phyloP scores from a whole-genome alignment of 225 moss, liverwort and hornwort genomes.

The Bryoerythrophyllum caledonicum region DNA sequence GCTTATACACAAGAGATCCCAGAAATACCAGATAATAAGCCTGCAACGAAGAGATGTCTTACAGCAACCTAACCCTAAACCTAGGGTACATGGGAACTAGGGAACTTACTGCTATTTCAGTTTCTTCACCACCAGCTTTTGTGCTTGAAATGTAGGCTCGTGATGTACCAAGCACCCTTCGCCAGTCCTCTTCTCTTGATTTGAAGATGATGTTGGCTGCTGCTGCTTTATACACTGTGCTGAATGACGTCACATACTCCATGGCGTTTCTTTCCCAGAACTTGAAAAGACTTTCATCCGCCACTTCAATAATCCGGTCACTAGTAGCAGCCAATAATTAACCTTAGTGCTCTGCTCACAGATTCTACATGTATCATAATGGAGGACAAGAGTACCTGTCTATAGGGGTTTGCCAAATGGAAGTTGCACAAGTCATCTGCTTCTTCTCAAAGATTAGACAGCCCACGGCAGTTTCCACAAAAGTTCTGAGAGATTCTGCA shows the following conservation, averaged over 20 bases:
- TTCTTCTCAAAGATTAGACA: conserved; percentile 26
- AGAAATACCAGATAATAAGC: not conserved
- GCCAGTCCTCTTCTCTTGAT: conserved; percentile 42
- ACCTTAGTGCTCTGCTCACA: not conserved
- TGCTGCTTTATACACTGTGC: conserved; percentile 41
- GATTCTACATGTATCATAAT: not conserved
- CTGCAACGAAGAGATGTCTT: not conserved
- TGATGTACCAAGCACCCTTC: conserved; percentile 38
- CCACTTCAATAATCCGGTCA: conserved; percentile 21
- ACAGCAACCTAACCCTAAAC: not conserved
- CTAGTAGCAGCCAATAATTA: conserved; percentile 7
- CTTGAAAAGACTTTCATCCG: conserved; percentile 29
- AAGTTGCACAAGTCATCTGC: not conserved
- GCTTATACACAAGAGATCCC: not conserved
- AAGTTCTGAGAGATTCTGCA: conserved; percentile 26
- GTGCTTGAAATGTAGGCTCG: conserved; percentile 22
- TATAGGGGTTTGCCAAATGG: conserved; percentile 33
- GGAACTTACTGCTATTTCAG: conserved; percentile 47
- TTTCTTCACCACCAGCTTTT: conserved; percentile 1
- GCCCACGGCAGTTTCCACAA: conserved; percentile 30
- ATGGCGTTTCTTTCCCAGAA: conserved; percentile 49
- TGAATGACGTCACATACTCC: conserved; percentile 48
- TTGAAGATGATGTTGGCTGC: conserved; percentile 48
- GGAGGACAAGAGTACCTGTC: conserved; percentile 9
- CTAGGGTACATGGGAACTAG: not conserved